Evolutionary conservation across 164 flowering plant genomes (phyloP), one percentile per base, ranked within the genome.

Genomic region (Chimonanthus salicifolius): DNA sequence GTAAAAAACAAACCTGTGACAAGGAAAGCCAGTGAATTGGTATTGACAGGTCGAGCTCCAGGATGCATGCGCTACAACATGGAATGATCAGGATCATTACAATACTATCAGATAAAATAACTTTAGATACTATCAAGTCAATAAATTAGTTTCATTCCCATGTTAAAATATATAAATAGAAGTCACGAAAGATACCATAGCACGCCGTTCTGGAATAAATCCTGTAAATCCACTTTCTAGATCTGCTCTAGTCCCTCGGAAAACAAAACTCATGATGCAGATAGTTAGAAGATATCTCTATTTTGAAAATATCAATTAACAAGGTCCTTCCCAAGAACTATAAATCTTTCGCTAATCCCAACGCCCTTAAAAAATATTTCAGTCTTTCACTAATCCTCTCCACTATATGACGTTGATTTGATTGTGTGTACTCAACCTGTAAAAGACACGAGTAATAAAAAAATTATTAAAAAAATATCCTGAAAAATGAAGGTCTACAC

Each of bases 21-120:
- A 70, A 94, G 87, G 79, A 94, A 90, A 64, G 88, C 95, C 65
- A 94, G 80, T 47, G 97, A 94, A 73, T 89, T 94, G 67, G 92
- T 76, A 81, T 90, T 87, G 75, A 86, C 90, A 11, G 91, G 90
- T 20, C 94, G 89, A 45, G 87, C 81, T 18, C 66, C 71, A 67
- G 88, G 83, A 84, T 89, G 98, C 67, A 89, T 83, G 64, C 97
- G 95, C 98, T 92, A 85, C 47, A 15, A 73, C 20, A 71, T 46
- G 0, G 21, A 73, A 33, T 15, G 72, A 63, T 50, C 13, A 72
- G 70, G 4, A 68, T 45, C 10, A 76, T 1, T 54, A 50, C 33
- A 44, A 20, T 10, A 46, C 10, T n/a, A 6, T 54, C 60, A 18
- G 9, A 47, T 3, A 62, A 54, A 62, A 8, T 46, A 47, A 44